Evolutionary conservation across 768 basidiomycete genomes (phyloP).

Genomic region (Lactifluus echinatus): DNA sequence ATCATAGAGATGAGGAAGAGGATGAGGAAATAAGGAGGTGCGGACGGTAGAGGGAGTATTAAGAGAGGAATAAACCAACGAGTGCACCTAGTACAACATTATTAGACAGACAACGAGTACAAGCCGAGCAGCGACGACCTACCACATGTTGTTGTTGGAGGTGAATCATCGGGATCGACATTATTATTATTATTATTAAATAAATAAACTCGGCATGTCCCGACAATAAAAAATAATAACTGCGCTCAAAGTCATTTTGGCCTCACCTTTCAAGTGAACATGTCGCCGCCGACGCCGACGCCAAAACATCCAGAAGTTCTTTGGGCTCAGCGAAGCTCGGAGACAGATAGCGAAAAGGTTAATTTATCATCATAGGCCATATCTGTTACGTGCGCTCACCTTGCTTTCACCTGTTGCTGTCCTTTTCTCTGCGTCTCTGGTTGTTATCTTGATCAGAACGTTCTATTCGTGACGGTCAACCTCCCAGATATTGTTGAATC

Average conservation of each 20-base stretch:
- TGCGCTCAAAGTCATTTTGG: too few relatives aligned
- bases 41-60: constrained; percentile 68
- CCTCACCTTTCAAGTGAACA: constrained; percentile 2
- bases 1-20: constrained; percentile 71
- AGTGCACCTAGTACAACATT: constrained; percentile 51
- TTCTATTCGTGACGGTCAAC: constrained; percentile 80
- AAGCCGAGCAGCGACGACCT: constrained; percentile 23
- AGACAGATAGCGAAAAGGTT: constrained; percentile 60
- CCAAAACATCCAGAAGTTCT: constrained; percentile 75
- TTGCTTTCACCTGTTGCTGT: background rate
- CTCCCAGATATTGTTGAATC: constrained; percentile 59
- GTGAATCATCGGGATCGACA: background rate
- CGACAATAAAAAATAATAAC: background rate
- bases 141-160: constrained; percentile 41
- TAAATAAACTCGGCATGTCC: constrained; percentile 3
- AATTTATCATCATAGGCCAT: constrained; percentile 8
- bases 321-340: constrained; percentile 91
- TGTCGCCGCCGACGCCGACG: constrained; percentile 9
- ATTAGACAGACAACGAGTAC: background rate
- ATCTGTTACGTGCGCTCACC: constrained; percentile 4
- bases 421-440: background rate
- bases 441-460: constrained; percentile 53
- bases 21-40: constrained; percentile 70
- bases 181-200: background rate
- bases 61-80: constrained; percentile 78